Conservation (phyloP, 2,329 filamentous ascomycete genomes). For the Fusarium sp. region DNA sequence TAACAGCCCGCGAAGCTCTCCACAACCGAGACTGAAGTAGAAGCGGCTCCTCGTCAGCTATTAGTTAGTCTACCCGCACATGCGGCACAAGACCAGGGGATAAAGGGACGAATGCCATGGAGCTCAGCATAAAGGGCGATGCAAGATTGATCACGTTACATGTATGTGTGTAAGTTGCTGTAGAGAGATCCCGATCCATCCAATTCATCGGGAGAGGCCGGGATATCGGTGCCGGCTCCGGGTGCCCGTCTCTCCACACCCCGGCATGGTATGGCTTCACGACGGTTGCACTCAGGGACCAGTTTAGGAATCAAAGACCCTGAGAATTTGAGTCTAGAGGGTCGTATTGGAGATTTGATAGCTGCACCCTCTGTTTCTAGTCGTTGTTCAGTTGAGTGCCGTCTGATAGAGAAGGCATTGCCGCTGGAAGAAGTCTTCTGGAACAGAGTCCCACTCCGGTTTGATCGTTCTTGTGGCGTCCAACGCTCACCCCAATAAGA, state of each 20-base stretch:
- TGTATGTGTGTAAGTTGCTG: background rate
- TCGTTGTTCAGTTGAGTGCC: background rate
- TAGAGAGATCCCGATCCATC: slow-evolving; percentile 13
- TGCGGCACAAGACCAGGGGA: background rate
- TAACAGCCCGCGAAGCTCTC: slow-evolving; percentile 1
- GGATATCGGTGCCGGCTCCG: slow-evolving; percentile 32
- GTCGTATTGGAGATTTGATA: background rate
- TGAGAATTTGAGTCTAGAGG: background rate
- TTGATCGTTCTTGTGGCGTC: slow-evolving; percentile 1
- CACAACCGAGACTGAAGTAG: background rate
- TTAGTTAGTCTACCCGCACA: background rate
- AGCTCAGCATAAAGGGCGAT: slow-evolving; percentile 24
- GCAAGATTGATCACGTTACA: slow-evolving; percentile 28
- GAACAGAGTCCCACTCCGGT: background rate
- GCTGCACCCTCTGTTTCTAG: slow-evolving; percentile 2
- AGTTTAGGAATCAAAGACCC: slow-evolving; percentile 1
- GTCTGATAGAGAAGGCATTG: background rate
- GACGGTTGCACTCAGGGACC: slow-evolving; percentile 5
- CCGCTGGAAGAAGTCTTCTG: background rate
- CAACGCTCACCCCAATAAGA: background rate
- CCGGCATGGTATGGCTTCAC: slow-evolving; percentile 4
- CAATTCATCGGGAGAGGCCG: slow-evolving; percentile 27
- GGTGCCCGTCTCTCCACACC: slow-evolving; percentile 19
- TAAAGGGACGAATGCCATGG: background rate
- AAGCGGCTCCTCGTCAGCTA: background rate